Base-by-base conservation (phyloP, 768 basidiomycete genomes). In the Lyophyllum semitale region DNA sequence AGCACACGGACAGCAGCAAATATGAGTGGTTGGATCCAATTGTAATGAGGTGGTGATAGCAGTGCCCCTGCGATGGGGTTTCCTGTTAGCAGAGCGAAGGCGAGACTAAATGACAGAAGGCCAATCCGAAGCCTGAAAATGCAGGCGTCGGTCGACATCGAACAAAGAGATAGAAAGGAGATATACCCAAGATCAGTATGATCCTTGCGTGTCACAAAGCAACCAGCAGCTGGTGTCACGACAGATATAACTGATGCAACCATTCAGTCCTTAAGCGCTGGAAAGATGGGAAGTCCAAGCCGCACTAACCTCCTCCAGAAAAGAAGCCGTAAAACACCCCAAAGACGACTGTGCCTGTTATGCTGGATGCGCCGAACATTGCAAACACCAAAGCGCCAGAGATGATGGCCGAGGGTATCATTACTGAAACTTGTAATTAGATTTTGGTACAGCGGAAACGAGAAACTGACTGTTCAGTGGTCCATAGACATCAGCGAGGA, bases 61-160 rank as follows among this genome's bases (percentile, higher is more conserved):
- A 84, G 61, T 0, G 80, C 80, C 17, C 83, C 83, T 23, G 76
- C 74, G 44, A 85, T 76, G 1, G 83, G 84, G 48, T 78, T 80
- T 3, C 83, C 82, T 11, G 74, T 78, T 25, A 79, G 63, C 37
- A 78, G 57, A 1, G 80, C 77, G 52, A 83, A 72, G 13, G 78
- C 73, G 41, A 77, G 59, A 12, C 71, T 55, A 53, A 80, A 78
- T 15, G 75, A 79, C 2, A 79, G 62, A 29, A 81, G 61, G 17
- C 79, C 80, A 40, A 82, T 76, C 17, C 81, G 75, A 32, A 75
- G 68, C 4, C 80, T 80, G 59, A 8, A 48, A 17, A 22, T 8
- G 20, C 26, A 12, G 42, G 43, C 38, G 27, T 8, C 26, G 15
- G 27, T 18, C 26, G 29, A 27, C 23, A 37, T 42, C 23, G 23